These are phyloP conservation scores for Gilbertella persicaria DNA, from an alignment of 371 early-diverging fungal genomes.

Conservation along the genomic window DNA sequence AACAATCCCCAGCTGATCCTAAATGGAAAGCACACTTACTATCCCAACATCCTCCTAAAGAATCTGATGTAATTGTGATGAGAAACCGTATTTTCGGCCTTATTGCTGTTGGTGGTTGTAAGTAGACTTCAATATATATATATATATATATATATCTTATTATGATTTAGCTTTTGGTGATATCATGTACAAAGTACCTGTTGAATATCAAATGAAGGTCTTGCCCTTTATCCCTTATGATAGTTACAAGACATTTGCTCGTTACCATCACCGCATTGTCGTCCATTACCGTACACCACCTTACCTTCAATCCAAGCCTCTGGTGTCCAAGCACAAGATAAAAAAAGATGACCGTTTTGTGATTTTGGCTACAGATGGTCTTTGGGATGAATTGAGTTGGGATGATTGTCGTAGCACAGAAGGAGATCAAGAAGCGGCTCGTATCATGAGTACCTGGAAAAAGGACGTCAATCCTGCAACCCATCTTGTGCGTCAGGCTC, in stretches of 20 bases:
- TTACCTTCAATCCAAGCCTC: slow-evolving; percentile 91
- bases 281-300: slow-evolving; percentile 84
- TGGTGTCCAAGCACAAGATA: slow-evolving; percentile 70
- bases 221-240: slow-evolving; percentile 52
- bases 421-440: slow-evolving; percentile 44
- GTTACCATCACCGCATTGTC: slow-evolving; percentile 65
- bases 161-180: slow-evolving; percentile 70
- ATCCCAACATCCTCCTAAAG: slow-evolving; percentile 44
- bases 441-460: slow-evolving; percentile 34
- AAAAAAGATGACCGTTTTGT: slow-evolving; percentile 75
- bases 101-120: slow-evolving; percentile 57
- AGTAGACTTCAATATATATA: slow-evolving; percentile 8
- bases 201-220: slow-evolving; percentile 61
- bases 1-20: slow-evolving; percentile 48
- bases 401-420: slow-evolving; percentile 60
- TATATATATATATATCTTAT: slow-evolving; percentile 43
- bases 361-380: slow-evolving; percentile 92
- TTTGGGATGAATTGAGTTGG: slow-evolving; percentile 86
- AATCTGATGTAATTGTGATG: slow-evolving; percentile 37
- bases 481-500: slow-evolving; percentile 79
- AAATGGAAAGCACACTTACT: slow-evolving; percentile 45
- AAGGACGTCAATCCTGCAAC: slow-evolving; percentile 83
- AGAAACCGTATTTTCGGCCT: slow-evolving; percentile 50
- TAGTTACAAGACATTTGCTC: slow-evolving; percentile 62
- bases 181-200: slow-evolving; percentile 79